Evolutionary conservation across 2,329 filamentous ascomycete genomes (phyloP), one percentile per base, ranked within the genome.

Genomic region (Hirsutella rhossiliensis): DNA sequence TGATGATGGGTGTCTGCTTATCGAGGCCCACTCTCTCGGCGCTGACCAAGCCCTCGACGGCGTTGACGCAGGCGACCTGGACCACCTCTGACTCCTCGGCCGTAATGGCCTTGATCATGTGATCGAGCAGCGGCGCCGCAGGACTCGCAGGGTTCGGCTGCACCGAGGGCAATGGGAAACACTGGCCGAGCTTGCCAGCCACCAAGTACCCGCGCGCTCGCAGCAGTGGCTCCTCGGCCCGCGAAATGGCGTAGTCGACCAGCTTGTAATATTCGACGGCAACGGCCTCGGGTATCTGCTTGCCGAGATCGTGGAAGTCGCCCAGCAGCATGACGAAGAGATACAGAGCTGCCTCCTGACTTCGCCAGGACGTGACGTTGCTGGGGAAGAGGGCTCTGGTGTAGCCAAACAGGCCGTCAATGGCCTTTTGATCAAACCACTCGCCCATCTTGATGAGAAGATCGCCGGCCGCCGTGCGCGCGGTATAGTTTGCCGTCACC

Each of bases 401-500:
- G 62, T 88, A 84, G 12, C 77, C 75, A 47, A 89, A 79, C 36
- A 96, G 72, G 7, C 84, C 87, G 55, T 94, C 84, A 12, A 94
- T 71, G 1, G 87, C 82, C 43, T 78, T 78, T 43, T 78, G 72
- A 52, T 81, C 78, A 43, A 94, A 75, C 89, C 88, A 95, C 61
- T 96, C 89, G 40, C 86, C 87, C 47, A 95, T 72, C 66, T 95
- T 96, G 64, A 95, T 88, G 27, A 95, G 75, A 41, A 98, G 69
- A 60, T 97, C 92, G 41, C 88, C 89, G 50, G 87, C 92, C 36
- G 90, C 92, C 17, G 87, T 94, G 52, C 92, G 80, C 13, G 92
- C 86, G 0, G 92, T 96, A 65, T 97, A 98, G 62, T 97, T 97
- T 29, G 89, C 86, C 12, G 88, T 95, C 17, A 96, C 84, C 2